Evolutionary conservation across 352 stramenopile species (phyloP).

Genomic region (Phytophthora pluvialis): DNA sequence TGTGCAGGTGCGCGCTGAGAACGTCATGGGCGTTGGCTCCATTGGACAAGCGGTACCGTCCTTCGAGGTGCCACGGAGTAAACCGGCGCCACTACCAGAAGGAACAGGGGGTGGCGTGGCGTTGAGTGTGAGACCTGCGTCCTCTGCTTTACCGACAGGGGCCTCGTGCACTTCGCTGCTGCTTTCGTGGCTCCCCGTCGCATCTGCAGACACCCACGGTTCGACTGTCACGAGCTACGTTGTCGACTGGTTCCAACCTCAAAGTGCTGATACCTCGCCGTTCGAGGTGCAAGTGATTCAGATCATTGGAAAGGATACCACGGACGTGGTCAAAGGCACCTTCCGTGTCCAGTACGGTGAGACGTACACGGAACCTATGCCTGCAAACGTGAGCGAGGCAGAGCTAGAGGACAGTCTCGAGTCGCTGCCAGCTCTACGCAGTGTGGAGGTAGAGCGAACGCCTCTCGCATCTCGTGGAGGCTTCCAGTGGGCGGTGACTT

Average conservation of each 20-base stretch:
- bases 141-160: conserved; percentile 21
- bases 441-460: conserved; percentile 83
- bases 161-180: conserved; percentile 37
- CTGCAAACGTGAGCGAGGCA: conserved; percentile 56
- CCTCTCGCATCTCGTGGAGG: conserved; percentile 38
- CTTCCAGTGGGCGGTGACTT: conserved; percentile 84
- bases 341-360: conserved; percentile 75
- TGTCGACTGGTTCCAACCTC: conserved; percentile 74
- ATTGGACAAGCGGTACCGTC: conserved; percentile 45
- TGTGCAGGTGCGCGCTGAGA: conserved; percentile 67
- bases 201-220: conserved; percentile 41
- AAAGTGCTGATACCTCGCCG: conserved; percentile 34
- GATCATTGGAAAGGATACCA: conserved; percentile 49
- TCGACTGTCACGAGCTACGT: conserved; percentile 66
- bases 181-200: conserved; percentile 63
- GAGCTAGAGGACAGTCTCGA: conserved; percentile 73
- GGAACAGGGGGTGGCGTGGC: conserved; percentile 56
- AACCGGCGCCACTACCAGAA: conserved; percentile 53
- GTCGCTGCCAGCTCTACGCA: conserved; percentile 58
- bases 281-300: conserved; percentile 78
- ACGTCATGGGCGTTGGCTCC: conserved; percentile 72
- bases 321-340: conserved; percentile 66
- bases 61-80: conserved; percentile 65
- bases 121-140: conserved; percentile 55
- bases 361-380: conserved; percentile 55